Percentiles rank a stretch among this genome's conserved stretches.
These are phyloP conservation scores for Fraxinus platypoda DNA, from an alignment of 305 asterid species.

Conservation along the genomic window DNA sequence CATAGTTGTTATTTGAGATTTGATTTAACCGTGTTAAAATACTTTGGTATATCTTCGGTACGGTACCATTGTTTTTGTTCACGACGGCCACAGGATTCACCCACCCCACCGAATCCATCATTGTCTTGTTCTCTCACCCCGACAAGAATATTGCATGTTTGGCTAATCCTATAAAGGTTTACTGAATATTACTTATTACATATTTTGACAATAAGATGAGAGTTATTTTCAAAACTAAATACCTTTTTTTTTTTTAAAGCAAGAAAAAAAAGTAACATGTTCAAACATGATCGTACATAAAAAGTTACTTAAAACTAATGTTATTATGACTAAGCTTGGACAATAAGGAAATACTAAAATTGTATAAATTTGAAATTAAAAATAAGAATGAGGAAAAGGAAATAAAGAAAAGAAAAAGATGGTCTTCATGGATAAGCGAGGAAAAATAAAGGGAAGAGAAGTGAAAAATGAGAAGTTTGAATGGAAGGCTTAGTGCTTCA, in stretches of 20 bases:
- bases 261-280: background rate
- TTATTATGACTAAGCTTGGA: background rate
- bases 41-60: background rate
- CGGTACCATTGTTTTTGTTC: background rate
- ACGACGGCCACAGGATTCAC: background rate
- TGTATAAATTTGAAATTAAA: constrained; percentile 10
- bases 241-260: background rate
- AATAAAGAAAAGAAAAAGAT: constrained; percentile 10
- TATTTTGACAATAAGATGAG: background rate
- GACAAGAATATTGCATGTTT: background rate
- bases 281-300: background rate
- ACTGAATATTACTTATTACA: background rate
- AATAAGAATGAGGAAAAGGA: background rate
- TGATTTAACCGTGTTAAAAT: background rate
- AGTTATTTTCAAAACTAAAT: background rate
- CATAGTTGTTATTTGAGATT: background rate
- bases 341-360: background rate
- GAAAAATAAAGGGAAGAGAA: constrained; percentile 12
- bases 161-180: background rate
- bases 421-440: constrained; percentile 19
- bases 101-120: background rate
- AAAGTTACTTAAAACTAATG: background rate
- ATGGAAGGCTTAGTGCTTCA: constrained; percentile 28
- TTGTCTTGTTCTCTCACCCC: background rate
- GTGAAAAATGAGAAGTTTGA: constrained; percentile 33